Evolutionary conservation across 805 yeast species (phyloP), one percentile per base, ranked within the genome.

Genomic region (Candida maesae): DNA sequence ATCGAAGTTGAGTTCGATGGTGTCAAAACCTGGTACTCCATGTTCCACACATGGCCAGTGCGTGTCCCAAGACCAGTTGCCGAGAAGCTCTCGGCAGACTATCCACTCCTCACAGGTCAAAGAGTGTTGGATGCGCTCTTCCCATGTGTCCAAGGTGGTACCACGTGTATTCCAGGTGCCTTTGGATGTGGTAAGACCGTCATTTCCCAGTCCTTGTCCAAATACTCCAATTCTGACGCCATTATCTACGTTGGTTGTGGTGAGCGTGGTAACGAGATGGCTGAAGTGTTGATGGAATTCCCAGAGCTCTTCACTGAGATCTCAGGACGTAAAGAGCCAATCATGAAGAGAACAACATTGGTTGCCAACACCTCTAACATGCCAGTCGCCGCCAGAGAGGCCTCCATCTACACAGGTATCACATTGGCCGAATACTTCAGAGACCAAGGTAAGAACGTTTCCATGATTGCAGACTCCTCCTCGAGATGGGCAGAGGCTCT

Each of bases 311-410:
- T 68, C 67, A 90, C 96, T 44, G 96, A 89, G 66, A 73, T 88
- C 44, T 76, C 79, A 45, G 99, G 98, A 54, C 81, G 86, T 60
- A 86, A 90, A 70, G 99, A 93, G 72, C 97, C 98, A 51, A 93
- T 93, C 63, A 93, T 93, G 98, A 93, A 95, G 74, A 95, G 99
- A 75, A 93, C 99, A 30, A 85, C 98, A 27, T 78, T 93, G 65
- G 99, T 93, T 39, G 99, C 99, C 35, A 93, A 93, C 67, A 93
- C 99, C 33, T 91, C 98, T 31, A 93, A 93, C 67, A 93, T 93
- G 99, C 99, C 99, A 40, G 99, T 93, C 58, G 99, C 99, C 49
- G 99, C 99, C 8, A 85, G 99, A 80, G 99, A 93, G 70, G 99
- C 99, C 36, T 93, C 99, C 25, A 93, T 93, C 59, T 93, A 93